Evolutionary conservation across 495 filamentous ascomycete genomes (phyloP), one percentile per base, ranked within the genome.

Genomic region (Xylaria scruposa): DNA sequence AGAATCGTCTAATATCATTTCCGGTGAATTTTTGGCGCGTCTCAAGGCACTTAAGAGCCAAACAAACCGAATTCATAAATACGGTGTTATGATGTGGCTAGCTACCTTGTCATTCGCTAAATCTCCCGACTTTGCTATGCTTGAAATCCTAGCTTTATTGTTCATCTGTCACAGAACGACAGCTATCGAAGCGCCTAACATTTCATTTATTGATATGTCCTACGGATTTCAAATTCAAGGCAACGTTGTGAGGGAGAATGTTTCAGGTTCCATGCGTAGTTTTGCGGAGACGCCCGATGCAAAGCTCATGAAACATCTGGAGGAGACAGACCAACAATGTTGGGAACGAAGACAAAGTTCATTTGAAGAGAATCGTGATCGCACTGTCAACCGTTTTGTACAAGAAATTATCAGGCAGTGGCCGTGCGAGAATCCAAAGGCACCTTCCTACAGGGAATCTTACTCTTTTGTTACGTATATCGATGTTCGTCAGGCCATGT

Each of bases 71-170:
- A 38, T 72, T 15, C 67, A 82, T 64, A 82, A 74, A 70, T 84
- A 78, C 66, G 73, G 75, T 21, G 31, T 86, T 0, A 85, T 88
- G 82, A 79, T 87, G 15, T 83, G 81, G 75, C 75, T 88, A 9
- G 29, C 64, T 33, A 67, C 64, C 17, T 40, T 88, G 62, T 76
- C 83, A 33, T 46, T 84, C 73, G 62, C 72, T 74, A 0, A 61
- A 74, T 36, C 66, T 73, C 7, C 54, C 3, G 64, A 85, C 9
- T 72, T 80, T 71, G 24, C 56, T 13, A 62, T 85, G 3, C 56
- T 86, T 24, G 77, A 83, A 38, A 73, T 79, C 1, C 51, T 87
- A 31, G 75, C 82, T 21, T 76, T 82, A 4, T 77, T 86, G 31
- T 78, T 77, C 19, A 75, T 68, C 9, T 42, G 77, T 0, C 76